Evolutionary conservation across 2,329 filamentous ascomycete genomes (phyloP), one percentile per base, ranked within the genome.

Genomic region (Piedraia hortae): DNA sequence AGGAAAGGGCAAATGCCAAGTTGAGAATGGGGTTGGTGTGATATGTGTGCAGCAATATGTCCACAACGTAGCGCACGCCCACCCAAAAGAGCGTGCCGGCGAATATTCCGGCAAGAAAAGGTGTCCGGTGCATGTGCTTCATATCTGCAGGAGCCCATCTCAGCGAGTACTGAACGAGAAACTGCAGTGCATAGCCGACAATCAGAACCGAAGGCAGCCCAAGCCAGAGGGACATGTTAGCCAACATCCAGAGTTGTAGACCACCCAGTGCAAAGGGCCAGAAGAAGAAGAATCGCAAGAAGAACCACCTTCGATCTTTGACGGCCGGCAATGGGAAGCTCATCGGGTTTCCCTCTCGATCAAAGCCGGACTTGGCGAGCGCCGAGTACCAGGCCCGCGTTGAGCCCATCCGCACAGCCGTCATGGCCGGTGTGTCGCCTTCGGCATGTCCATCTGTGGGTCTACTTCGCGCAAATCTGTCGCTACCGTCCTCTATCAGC

Each of bases 21-120:
- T 91, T 93, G 24, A 72, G 51, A 15, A 89, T 47, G n/a, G 66
- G 63, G 36, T 71, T 63, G 1, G 57, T 50, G 11, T 53, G 54
- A 36, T 63, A 65, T 3, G 69, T 74, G 73, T 70, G 55, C 30
- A 69, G 73, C 21, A 90, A 47, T 18, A 93, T 55, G 7, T 60
- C 59, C 11, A 68, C 60, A 17, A 82, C 33, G 62, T 75, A 97
- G 32, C 70, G 63, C 16, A 74, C 37, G 13, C 67, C 73, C 3
- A 77, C 63, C 52, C 75, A 68, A 39, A 89, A 88, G 10, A 91
- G 46, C 0, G 80, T 73, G 2, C 56, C 80, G 0, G 78, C 70
- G 48, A 97, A 97, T 29, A 97, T 80, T 25, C 85, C 85, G 1
- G 85, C 69, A 33, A 97, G 55, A 58, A 80, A 93, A 7, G 85